phyloP scores from a whole-genome alignment of 805 yeast genomes.

The Isabelozyma gotoi region DNA sequence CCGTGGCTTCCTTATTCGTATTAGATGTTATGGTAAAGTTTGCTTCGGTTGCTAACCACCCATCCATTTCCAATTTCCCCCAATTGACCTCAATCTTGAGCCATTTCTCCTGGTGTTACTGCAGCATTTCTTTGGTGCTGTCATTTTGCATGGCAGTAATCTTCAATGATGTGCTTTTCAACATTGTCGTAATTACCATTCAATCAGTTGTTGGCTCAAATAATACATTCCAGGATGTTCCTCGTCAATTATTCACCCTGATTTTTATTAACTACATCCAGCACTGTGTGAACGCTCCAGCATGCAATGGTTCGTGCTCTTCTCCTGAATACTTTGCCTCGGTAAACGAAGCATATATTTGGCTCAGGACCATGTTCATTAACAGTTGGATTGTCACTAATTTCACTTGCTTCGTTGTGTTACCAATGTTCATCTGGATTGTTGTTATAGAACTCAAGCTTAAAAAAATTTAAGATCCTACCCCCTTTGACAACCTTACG shows the following conservation, averaged over 20 bases:
- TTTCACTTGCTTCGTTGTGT: conserved; percentile 14
- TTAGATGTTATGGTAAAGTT: conserved; percentile 10
- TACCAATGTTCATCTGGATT: conserved; percentile 23
- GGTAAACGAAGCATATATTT: conserved; percentile 4
- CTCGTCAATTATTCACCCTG: conserved; percentile 14
- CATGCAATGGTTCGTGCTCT: conserved; percentile 1
- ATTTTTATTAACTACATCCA: conserved; percentile 15
- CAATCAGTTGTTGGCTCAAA: background rate
- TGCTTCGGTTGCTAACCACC: conserved; percentile 10
- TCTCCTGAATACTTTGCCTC: conserved; percentile 3
- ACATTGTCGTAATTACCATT: conserved; percentile 6
- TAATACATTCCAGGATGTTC: background rate
- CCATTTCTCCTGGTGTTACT: conserved; percentile 22
- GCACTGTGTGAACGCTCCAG: conserved; percentile 9
- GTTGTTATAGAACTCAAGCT: conserved; percentile 14
- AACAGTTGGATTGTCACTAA: conserved; percentile 18
- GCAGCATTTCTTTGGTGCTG: conserved; percentile 13
- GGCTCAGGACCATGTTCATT: conserved; percentile 9
- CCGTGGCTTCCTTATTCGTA: conserved; percentile 13
- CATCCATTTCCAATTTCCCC: conserved; percentile 12
- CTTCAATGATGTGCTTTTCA: conserved; percentile 20
- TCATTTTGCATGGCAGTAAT: conserved; percentile 11
- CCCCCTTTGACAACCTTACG: background rate
- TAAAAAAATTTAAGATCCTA: background rate
- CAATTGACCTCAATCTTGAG: conserved; percentile 12